Base-by-base conservation (phyloP, 768 basidiomycete genomes). In the Leccinum obscurum region DNA sequence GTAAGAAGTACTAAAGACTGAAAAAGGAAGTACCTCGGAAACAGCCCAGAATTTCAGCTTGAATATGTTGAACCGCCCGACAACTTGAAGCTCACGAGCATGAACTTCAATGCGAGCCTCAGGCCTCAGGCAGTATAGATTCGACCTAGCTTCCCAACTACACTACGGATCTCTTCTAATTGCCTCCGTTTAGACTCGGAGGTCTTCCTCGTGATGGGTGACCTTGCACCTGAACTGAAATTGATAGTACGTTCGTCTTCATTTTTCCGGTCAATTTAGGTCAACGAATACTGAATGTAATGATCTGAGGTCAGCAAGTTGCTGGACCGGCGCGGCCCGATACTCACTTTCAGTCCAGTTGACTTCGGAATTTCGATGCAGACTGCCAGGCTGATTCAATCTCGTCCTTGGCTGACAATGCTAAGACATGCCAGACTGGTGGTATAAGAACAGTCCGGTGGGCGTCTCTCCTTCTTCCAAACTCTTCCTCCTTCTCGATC, bases 401-500 rank as follows among this genome's bases (percentile, higher is more conserved):
- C 41, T 58, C 54, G 63, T 56, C 53, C 30, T 56, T 60, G 63
- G 66, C 64, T 68, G 66, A 63, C 66, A 61, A 55, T 34, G 5
- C 56, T 13, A 35, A 67, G 63, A 70, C 69, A 66, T 20, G 6
- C 56, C n/a, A 6, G 44, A 15, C 39, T 3, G 4, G 46, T 39
- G 37, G 64, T 72, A 72, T 70, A 72, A 72, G 54, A 64, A 41
- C 49, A 6, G 35, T 48, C 54, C 53, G 22, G 57, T 58, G 56
- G 58, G 62, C 57, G 46, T 24, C 26, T 46, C 30, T 65, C 63
- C 61, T 65, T 66, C 71, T 75, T 76, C 72, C 64, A 71, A 71
- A 74, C 74, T 70, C 74, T 68, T 70, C 67, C 72, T 72, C 70
- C 74, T 64, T 60, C 62, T 77, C 62, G 84, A 78, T 85, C 85